Evolutionary conservation across 805 yeast species (phyloP), one percentile per base, ranked within the genome.

Genomic region (Vanderwaltozyma polyspora): DNA sequence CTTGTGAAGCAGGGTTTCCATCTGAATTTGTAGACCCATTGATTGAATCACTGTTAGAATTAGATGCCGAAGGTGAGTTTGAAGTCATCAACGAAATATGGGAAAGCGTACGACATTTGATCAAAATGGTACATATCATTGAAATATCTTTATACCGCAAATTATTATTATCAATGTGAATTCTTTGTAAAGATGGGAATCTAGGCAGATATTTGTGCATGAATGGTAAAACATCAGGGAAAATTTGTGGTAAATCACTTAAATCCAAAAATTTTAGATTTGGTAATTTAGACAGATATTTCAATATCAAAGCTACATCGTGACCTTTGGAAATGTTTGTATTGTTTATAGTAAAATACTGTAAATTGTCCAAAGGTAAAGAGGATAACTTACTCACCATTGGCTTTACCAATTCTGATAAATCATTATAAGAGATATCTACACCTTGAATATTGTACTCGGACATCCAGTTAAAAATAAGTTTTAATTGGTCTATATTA

Each of bases 351-450:
- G 93, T 78, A 25, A 79, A 51, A 46, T 74, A 70, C 33, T 60
- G 49, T 39, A 73, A 45, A 14, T 60, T 36, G 3, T 38, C 38
- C 19, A 31, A 48, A 14, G 37, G 28, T 24, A 47, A 34, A 3
- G 44, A 19, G 2, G 53, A 42, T 1, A 56, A 34, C 31, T 41
- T 49, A 10, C 45, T 45, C 15, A 44, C 49, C 24, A 49, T 49
- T 9, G 47, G 46, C 32, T 48, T 57, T 39, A 52, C 51, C 36
- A 55, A 29, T 10, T 52, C 44, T 13, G 52, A 48, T 25, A 80
- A 58, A 51, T 83, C 87, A 52, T 87, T 87, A 49, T 79, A 87
- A 3, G 94, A 93, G 15, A 87, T 48, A 62, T 86, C 95, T 5
- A 87, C 56, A 3, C 95, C 95, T 42, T 45, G 60, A 48, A 54